These are phyloP conservation scores for Verticillium tricorpus DNA, from an alignment of 2,329 filamentous ascomycete genomes.

Conservation along the genomic window DNA sequence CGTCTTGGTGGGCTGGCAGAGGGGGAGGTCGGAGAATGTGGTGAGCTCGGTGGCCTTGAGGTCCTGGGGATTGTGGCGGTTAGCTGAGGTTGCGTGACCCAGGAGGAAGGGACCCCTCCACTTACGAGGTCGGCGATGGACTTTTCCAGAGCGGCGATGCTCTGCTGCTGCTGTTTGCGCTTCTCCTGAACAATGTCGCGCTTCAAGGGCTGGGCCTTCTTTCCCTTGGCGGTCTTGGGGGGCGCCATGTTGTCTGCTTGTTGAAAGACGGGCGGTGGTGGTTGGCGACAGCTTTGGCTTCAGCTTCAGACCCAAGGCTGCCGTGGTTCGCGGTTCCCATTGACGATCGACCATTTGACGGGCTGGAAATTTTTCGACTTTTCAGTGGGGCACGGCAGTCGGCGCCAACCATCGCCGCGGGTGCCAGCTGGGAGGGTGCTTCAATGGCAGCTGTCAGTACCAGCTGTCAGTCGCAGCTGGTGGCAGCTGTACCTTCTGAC, in stretches of 20 bases:
- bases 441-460: neutral
- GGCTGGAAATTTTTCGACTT: neutral
- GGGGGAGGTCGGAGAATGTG: conserved; percentile 77
- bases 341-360: neutral
- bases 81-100: neutral
- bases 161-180: conserved; percentile 35
- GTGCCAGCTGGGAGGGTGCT: neutral
- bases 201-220: conserved; percentile 29
- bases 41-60: conserved; percentile 54
- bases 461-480: too few species aligned
- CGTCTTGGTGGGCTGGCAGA: conserved; percentile 73
- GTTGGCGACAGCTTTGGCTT: conserved; percentile 2
- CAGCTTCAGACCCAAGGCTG: conserved; percentile 7
- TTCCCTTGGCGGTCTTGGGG: conserved; percentile 19
- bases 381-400: neutral
- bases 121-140: conserved; percentile 35
- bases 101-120: conserved; percentile 5
- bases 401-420: neutral
- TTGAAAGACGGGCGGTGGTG: neutral
- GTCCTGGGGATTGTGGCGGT: conserved; percentile 40
- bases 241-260: conserved; percentile 8
- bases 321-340: conserved; percentile 10
- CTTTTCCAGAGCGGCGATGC: conserved; percentile 32
- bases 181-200: conserved; percentile 16
- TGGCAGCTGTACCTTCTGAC: too few species aligned